phyloP scores from a whole-genome alignment of 371 early-diverging fungal genomes.

The Syncephalastrum racemosum region DNA sequence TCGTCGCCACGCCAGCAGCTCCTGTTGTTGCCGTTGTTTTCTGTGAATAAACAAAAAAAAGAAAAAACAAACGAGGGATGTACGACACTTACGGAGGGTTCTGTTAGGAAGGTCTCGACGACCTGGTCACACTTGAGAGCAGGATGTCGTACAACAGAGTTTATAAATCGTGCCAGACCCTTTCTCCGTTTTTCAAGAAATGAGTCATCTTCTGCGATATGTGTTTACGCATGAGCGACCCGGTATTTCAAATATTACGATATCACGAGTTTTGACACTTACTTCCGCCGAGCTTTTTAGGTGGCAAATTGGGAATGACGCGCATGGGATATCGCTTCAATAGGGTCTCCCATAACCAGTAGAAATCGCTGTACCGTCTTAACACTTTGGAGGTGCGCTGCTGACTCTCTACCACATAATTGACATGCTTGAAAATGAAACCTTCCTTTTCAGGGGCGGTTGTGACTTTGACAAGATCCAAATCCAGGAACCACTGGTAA shows the following conservation, averaged over 20 bases:
- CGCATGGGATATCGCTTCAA: constrained; percentile 73
- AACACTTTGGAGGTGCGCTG: constrained; percentile 59
- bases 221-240: background rate
- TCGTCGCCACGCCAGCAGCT: constrained; percentile 32
- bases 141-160: constrained; percentile 74
- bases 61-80: background rate
- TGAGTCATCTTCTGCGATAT: constrained; percentile 52
- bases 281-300: constrained; percentile 58
- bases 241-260: constrained; percentile 6
- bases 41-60: background rate
- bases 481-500: constrained; percentile 36
- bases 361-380: constrained; percentile 85
- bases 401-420: constrained; percentile 74
- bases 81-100: constrained; percentile 54
- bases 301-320: constrained; percentile 66
- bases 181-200: constrained; percentile 71
- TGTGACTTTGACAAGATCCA: constrained; percentile 48
- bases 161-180: constrained; percentile 70
- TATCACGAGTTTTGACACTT: constrained; percentile 9
- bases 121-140: constrained; percentile 62
- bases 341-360: constrained; percentile 75
- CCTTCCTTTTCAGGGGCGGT: constrained; percentile 76
- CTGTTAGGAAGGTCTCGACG: constrained; percentile 63
- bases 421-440: constrained; percentile 77
- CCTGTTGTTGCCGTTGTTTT: constrained; percentile 10